phyloP scores from a whole-genome alignment of 371 early-diverging fungal species.

The Actinomucor elegans region DNA sequence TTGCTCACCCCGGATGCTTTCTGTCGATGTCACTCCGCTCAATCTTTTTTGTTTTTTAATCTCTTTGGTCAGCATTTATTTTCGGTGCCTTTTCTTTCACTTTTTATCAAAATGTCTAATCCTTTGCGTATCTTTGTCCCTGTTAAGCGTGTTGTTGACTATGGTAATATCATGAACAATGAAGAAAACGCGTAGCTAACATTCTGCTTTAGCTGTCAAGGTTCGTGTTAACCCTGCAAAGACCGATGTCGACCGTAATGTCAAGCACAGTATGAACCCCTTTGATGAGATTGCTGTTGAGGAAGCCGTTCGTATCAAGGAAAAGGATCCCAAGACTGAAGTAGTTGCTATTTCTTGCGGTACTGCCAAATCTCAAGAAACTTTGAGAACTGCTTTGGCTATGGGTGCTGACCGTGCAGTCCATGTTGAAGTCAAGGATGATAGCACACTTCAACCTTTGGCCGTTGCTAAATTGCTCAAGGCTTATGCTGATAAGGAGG shows the following conservation, averaged over 20 bases:
- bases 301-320: slow-evolving; percentile 93
- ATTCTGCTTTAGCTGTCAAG: slow-evolving; percentile 76
- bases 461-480: slow-evolving; percentile 92
- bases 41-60: background rate
- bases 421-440: slow-evolving; percentile 88
- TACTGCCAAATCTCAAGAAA: slow-evolving; percentile 88
- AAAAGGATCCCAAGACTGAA: slow-evolving; percentile 71
- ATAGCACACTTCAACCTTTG: slow-evolving; percentile 74
- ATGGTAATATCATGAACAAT: slow-evolving; percentile 48
- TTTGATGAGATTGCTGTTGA: slow-evolving; percentile 99
- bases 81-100: slow-evolving; percentile 5
- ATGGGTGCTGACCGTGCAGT: slow-evolving; percentile 98
- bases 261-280: slow-evolving; percentile 99
- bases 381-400: slow-evolving; percentile 94
- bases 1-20: background rate
- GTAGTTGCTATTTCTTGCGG: slow-evolving; percentile 93
- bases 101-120: slow-evolving; percentile 36
- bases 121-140: slow-evolving; percentile 83
- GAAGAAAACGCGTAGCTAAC: background rate
- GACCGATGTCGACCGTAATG: slow-evolving; percentile 91
- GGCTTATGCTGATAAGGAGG: slow-evolving; percentile 84
- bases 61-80: slow-evolving; percentile 6
- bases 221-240: slow-evolving; percentile 91
- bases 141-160: slow-evolving; percentile 97
- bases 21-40: slow-evolving; percentile 19